Conservation (phyloP, 176 grass and related monocot genomes). For the Hordeum vulgare region DNA sequence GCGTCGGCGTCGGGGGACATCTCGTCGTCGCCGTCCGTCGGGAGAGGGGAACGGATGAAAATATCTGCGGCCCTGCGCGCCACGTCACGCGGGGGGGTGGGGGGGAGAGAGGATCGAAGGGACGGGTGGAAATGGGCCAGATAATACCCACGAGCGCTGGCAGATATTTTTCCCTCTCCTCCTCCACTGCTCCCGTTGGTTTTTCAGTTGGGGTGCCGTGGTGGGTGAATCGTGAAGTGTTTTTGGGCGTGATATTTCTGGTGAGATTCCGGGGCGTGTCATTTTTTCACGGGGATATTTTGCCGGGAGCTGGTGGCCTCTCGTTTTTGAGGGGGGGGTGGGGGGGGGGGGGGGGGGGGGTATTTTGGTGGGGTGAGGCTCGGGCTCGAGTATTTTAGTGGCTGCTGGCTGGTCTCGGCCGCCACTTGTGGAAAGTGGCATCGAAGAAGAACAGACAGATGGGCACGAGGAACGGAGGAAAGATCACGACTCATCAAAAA, state of each 20-base stretch:
- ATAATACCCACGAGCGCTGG: background rate
- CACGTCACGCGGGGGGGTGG: constrained; percentile 20
- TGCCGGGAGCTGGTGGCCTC: constrained; percentile 1
- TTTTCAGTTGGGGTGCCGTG: background rate
- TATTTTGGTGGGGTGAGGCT: background rate
- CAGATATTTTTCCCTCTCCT: background rate
- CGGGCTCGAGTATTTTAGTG: background rate
- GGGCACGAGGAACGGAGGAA: no score
- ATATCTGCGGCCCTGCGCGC: constrained; percentile 30
- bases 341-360: background rate
- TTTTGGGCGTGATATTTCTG: background rate
- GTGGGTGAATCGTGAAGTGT: background rate
- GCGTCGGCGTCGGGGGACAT: constrained; percentile 54
- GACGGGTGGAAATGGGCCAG: background rate
- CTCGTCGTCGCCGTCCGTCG: background rate
- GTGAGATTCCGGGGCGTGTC: background rate
- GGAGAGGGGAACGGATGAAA: background rate
- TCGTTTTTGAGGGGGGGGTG: background rate
- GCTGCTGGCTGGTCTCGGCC: background rate
- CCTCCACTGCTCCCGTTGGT: background rate
- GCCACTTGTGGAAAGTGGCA: constrained; percentile 4
- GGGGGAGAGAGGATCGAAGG: background rate
- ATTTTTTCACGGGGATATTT: background rate
- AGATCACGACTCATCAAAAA: no score
- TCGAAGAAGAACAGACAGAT: no score